phyloP scores from a whole-genome alignment of 176 grass and related monocot species.

The Thalia dealbata region DNA sequence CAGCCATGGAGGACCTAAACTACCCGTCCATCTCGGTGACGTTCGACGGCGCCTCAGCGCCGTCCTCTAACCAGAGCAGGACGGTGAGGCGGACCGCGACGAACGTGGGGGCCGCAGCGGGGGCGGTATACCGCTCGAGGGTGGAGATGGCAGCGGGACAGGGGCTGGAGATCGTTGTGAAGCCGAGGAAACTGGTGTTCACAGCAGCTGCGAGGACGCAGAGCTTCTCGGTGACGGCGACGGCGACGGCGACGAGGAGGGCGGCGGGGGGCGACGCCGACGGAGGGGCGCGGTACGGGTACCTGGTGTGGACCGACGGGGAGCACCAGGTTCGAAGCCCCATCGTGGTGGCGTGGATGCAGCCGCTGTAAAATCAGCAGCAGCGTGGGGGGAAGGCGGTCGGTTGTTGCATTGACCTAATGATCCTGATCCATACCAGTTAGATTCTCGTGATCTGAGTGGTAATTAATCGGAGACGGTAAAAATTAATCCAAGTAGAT shows the following conservation, averaged over 20 bases:
- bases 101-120: constrained; percentile 44
- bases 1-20: constrained; percentile 61
- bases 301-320: constrained; percentile 76
- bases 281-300: constrained; percentile 29
- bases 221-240: constrained; percentile 60
- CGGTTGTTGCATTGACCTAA: neutral
- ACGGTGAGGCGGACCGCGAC: constrained; percentile 54
- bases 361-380: constrained; percentile 24
- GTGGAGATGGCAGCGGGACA: constrained; percentile 41
- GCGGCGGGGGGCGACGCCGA: neutral
- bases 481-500: neutral
- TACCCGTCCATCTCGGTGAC: constrained; percentile 90
- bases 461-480: neutral
- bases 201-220: constrained; percentile 24
- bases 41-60: constrained; percentile 25
- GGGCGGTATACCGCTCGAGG: constrained; percentile 43
- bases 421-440: neutral
- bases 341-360: constrained; percentile 70
- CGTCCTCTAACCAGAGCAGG: constrained; percentile 28
- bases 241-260: neutral
- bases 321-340: constrained; percentile 71
- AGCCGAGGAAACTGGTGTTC: constrained; percentile 60
- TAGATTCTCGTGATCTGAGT: neutral
- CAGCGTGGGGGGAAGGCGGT: neutral
- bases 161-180: constrained; percentile 35